These are phyloP conservation scores for Daldinia eschscholtzii DNA, from an alignment of 2,329 filamentous ascomycete species.

Conservation along the genomic window DNA sequence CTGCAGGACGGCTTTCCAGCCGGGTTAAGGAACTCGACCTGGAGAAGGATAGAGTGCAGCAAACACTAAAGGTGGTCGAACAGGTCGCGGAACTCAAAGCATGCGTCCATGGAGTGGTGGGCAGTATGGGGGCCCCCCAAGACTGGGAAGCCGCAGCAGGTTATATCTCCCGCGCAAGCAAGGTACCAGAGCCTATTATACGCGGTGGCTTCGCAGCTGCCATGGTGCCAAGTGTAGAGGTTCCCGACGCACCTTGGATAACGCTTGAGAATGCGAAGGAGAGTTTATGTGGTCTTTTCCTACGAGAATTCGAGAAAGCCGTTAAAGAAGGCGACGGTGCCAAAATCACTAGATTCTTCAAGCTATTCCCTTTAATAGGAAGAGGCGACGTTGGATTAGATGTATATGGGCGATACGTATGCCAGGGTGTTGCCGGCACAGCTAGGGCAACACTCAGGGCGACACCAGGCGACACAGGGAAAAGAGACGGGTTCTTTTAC, in stretches of 20 bases:
- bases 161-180: slow-evolving; percentile 85
- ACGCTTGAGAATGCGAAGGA: slow-evolving; percentile 90
- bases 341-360: slow-evolving; percentile 96
- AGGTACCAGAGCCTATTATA: slow-evolving; percentile 83
- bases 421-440: slow-evolving; percentile 88
- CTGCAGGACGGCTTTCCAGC: slow-evolving; percentile 85
- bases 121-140: slow-evolving; percentile 96
- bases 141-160: slow-evolving; percentile 98
- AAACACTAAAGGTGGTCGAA: slow-evolving; percentile 91
- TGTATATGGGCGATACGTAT: slow-evolving; percentile 96
- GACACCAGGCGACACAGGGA: slow-evolving; percentile 67
- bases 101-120: slow-evolving; percentile 92
- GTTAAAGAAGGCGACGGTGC: slow-evolving; percentile 87
- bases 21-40: slow-evolving; percentile 89
- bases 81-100: slow-evolving; percentile 97
- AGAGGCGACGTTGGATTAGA: slow-evolving; percentile 90
- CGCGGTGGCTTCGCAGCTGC: slow-evolving; percentile 88
- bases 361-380: slow-evolving; percentile 94
- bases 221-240: slow-evolving; percentile 94
- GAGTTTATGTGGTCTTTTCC: slow-evolving; percentile 88
- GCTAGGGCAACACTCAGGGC: slow-evolving; percentile 85
- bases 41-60: slow-evolving; percentile 91
- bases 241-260: slow-evolving; percentile 88
- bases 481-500: slow-evolving; percentile 88
- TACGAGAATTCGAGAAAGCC: slow-evolving; percentile 95